Base-by-base conservation (phyloP, 306 rosid species). In the Malus fusca region DNA sequence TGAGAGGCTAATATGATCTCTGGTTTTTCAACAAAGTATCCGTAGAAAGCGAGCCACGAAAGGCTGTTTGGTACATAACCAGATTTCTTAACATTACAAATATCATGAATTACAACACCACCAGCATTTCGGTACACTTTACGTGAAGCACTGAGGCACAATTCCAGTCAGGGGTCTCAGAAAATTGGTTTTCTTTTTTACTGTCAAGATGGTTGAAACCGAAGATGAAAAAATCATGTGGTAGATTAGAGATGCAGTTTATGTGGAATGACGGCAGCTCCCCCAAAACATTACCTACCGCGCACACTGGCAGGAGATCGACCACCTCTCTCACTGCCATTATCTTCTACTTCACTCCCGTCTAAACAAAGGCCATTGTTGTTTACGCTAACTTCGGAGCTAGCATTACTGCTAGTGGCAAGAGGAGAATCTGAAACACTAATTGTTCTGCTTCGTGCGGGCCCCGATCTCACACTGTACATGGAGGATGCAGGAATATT, bases 401-500 rank as follows among this genome's bases (percentile, higher is more conserved):
- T 91, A 69, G 96, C 98, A 61, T 93, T 93, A 72, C 98, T 93
- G 86, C 98, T 93, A 4, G 97, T 91, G 71, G 97, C 96, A 67
- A 88, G 94, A 66, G 98, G 98, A 37, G 98, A 93, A 75, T 87
- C 97, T 7, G 93, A 91, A 77, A 89, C 88, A 66, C 97, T 89
- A 69, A 93, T 61, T 43, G 96, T 86, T 86, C 92, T 89, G 84
- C 97, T 87, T 78, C 93, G 91, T 23, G 87, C 86, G 68, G 96
- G 84, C 73, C 97, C 97, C 33, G 97, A 89, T 81, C 98, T 86
- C 87, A 93, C 96, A 35, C 97, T 93, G 78, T 91, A 91, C 97
- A 93, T 85, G 40, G 98, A 91, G 60, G 98, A 93, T 73, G 98
- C 97, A 35, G 98, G 98, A 81, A 93, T 93, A 81, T 93, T 93